Evolutionary conservation across 139 green algal species (phyloP).

Genomic region (Chlorella sorokiniana): DNA sequence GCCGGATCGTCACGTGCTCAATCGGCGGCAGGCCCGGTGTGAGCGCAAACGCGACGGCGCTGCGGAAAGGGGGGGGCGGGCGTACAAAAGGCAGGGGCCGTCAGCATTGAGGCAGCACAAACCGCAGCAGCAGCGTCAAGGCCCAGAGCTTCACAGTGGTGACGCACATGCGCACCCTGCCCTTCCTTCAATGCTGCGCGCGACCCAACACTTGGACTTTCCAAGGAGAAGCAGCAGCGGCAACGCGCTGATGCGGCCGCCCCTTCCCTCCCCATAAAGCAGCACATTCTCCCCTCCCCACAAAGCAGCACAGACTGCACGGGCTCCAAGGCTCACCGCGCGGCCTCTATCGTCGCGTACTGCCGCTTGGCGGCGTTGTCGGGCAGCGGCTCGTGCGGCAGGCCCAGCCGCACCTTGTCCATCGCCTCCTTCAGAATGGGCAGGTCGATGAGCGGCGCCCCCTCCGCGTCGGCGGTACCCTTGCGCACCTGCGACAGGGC

Average conservation of each 20-base stretch:
- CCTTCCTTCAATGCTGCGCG: too few relatives aligned
- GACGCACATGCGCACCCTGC: too few relatives aligned
- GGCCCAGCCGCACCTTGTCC: slow-evolving; percentile 61
- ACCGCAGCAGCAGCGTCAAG: too few relatives aligned
- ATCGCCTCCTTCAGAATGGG: slow-evolving; percentile 52
- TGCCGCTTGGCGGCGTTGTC: slow-evolving; percentile 40
- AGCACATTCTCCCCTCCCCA: neutral
- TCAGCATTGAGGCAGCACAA: neutral
- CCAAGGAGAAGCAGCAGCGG: too few relatives aligned
- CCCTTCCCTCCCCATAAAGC: too few relatives aligned
- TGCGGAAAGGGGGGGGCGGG: neutral
- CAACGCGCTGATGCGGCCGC: too few relatives aligned
- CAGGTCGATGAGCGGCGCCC: slow-evolving; percentile 46
- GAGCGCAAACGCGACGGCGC: slow-evolving; percentile 58
- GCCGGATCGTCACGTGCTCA: slow-evolving; percentile 56
- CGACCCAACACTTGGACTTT: too few relatives aligned
- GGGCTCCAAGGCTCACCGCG: slow-evolving; percentile 10
- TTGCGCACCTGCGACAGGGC: slow-evolving; percentile 39
- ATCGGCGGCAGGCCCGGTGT: slow-evolving; percentile 62
- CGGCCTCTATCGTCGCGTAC: slow-evolving; percentile 45
- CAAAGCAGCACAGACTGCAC: neutral
- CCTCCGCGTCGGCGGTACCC: slow-evolving; percentile 13
- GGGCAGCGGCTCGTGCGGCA: slow-evolving; percentile 46
- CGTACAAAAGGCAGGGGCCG: neutral
- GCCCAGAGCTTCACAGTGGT: too few relatives aligned